phyloP scores from a whole-genome alignment of 495 filamentous ascomycete genomes.

The Daldinia caldariorum region DNA sequence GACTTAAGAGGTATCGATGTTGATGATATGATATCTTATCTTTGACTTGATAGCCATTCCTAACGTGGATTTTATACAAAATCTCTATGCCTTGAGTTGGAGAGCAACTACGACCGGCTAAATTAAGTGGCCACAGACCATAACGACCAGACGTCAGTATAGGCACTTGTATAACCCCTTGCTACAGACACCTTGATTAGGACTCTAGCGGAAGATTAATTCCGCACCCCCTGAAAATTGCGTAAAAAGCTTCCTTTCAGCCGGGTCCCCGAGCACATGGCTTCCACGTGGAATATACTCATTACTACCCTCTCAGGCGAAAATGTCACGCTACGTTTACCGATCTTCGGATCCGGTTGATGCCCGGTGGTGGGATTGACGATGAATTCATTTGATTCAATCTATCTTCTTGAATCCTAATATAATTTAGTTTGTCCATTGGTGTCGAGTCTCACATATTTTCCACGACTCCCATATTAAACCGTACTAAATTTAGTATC shows the following conservation, averaged over 20 bases:
- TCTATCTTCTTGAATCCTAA: conserved; percentile 15
- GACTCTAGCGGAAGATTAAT: conserved; percentile 23
- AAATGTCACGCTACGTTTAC: conserved; percentile 2
- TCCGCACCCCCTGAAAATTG: conserved; percentile 24
- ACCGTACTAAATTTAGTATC: conserved; percentile 26
- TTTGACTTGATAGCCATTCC: conserved; percentile 1
- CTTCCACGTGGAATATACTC: conserved; percentile 39
- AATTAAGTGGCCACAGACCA: conserved; percentile 20
- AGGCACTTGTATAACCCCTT: conserved; percentile 5
- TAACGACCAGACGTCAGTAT: conserved; percentile 12
- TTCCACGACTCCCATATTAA: conserved; percentile 28
- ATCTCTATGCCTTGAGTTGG: not conserved
- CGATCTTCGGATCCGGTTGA: conserved; percentile 16
- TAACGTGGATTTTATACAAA: conserved; percentile 25
- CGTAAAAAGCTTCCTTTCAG: conserved; percentile 30
- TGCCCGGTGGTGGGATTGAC: conserved; percentile 12
- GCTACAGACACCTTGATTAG: conserved; percentile 10
- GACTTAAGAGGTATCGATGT: not conserved
- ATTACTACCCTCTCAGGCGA: conserved; percentile 6
- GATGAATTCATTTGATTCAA: conserved; percentile 20
- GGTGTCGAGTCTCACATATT: not conserved
- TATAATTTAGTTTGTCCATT: conserved; percentile 4
- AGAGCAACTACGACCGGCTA: conserved; percentile 25
- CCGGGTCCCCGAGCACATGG: conserved; percentile 36
- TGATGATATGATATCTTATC: not conserved